A percentile compares a stretch with the other conserved stretches of the same genome.
phyloP scores from a whole-genome alignment of 106 monocot species.

The Dioscorea alata region DNA sequence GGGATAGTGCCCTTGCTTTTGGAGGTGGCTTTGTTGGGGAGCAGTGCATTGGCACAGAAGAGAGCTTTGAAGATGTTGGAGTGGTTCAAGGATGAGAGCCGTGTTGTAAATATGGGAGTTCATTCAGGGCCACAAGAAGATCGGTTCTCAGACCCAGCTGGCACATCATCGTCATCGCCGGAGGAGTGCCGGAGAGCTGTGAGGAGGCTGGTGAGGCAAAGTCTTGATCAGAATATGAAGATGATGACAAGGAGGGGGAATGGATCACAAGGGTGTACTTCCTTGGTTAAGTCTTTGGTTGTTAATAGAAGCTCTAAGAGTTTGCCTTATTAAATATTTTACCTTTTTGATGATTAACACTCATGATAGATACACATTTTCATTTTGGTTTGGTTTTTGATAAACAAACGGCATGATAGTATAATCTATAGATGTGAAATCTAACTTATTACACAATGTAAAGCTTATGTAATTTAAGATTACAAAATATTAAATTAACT shows the following conservation, averaged over 20 bases:
- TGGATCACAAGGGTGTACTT: constrained; percentile 3
- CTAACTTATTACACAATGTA: too few relatives aligned
- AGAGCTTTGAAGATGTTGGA: constrained; percentile 54
- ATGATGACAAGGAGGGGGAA: constrained; percentile 43
- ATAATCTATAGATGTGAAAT: too few relatives aligned
- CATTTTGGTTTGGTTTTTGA: too few relatives aligned
- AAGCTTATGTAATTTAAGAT: too few relatives aligned
- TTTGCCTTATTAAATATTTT: constrained; percentile 33
- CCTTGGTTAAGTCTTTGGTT: constrained; percentile 9
- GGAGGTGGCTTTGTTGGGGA: constrained; percentile 64
- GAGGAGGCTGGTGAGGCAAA: constrained; percentile 56
- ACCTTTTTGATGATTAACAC: too few relatives aligned
- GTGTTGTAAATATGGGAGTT: neutral
- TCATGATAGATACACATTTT: too few relatives aligned
- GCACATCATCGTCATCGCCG: neutral
- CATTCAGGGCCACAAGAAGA: constrained; percentile 46
- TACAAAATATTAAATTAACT: too few relatives aligned
- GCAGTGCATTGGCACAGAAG: constrained; percentile 30
- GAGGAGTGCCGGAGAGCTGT: constrained; percentile 23
- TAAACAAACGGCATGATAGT: too few relatives aligned
- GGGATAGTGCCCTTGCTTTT: constrained; percentile 51
- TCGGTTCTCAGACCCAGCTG: neutral
- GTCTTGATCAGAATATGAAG: constrained; percentile 63
- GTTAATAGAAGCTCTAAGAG: constrained; percentile 48
- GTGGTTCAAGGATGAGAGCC: constrained; percentile 51